Evolutionary conservation across 1,284 basidiomycete genomes (phyloP).

Genomic region (Malassezia vespertilionis): DNA sequence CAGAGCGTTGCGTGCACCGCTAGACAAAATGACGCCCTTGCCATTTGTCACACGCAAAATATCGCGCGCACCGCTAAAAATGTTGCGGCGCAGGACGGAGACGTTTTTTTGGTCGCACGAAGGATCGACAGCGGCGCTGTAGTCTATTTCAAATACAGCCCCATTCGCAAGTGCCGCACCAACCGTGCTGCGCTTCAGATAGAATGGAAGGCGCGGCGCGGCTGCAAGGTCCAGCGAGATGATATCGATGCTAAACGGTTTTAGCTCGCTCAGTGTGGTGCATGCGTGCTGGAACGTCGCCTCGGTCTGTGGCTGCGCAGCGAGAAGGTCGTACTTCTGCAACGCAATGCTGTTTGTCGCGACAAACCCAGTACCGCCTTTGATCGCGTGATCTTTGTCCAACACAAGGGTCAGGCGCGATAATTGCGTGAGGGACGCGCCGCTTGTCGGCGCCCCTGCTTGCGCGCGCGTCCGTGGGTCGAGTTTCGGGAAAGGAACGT

Average conservation of each 20-base stretch:
- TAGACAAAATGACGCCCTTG: slow-evolving; percentile 40
- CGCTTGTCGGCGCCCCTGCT: too few relatives aligned
- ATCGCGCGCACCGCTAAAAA: slow-evolving; percentile 36
- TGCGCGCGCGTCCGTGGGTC: slow-evolving; percentile 24
- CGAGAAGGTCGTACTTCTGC: slow-evolving; percentile 62
- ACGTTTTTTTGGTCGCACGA: slow-evolving; percentile 8
- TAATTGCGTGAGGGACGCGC: slow-evolving; percentile 26
- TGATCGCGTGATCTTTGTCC: slow-evolving; percentile 35
- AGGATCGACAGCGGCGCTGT: slow-evolving; percentile 44
- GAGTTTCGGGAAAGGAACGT: slow-evolving; percentile 34
- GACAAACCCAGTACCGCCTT: slow-evolving; percentile 32
- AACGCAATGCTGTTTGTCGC: slow-evolving; percentile 30
- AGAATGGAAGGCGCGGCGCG: slow-evolving; percentile 63
- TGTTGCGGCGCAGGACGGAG: slow-evolving; percentile 26
- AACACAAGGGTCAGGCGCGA: slow-evolving; percentile 41
- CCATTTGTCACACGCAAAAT: slow-evolving; percentile 40
- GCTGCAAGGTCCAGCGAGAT: slow-evolving; percentile 66
- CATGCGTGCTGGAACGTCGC: slow-evolving; percentile 65
- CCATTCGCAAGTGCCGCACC: slow-evolving; percentile 71
- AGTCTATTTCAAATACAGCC: slow-evolving; percentile 68
- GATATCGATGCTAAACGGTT: slow-evolving; percentile 66
- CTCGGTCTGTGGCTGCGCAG: slow-evolving; percentile 62
- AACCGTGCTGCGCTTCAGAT: slow-evolving; percentile 68
- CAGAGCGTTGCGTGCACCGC: slow-evolving; percentile 25
- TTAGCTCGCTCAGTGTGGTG: slow-evolving; percentile 66